Evolutionary conservation across 2,329 filamentous ascomycete species (phyloP).

Genomic region (Sphaerulina musiva): DNA sequence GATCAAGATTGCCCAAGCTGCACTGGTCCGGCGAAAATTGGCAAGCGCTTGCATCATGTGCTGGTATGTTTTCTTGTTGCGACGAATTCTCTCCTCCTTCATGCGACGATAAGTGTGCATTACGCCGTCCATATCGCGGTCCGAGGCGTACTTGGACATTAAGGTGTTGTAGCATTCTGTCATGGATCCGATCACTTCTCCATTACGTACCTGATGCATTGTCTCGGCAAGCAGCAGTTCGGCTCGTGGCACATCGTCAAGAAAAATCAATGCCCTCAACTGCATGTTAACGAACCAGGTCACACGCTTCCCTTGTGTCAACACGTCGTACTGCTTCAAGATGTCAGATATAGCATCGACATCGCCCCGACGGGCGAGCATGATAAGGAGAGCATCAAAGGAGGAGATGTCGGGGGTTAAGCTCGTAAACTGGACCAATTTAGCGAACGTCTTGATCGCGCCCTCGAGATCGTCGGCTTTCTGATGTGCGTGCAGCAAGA

Average conservation of each 20-base stretch:
- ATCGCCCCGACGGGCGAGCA: constrained; percentile 67
- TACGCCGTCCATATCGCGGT: constrained; percentile 52
- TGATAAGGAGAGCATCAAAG: constrained; percentile 66
- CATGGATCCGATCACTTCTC: constrained; percentile 45
- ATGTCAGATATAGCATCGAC: constrained; percentile 61
- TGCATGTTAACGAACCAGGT: constrained; percentile 57
- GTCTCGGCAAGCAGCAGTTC: constrained; percentile 52
- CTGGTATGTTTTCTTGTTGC: constrained; percentile 54
- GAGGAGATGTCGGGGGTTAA: constrained; percentile 56
- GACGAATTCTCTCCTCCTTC: constrained; percentile 44
- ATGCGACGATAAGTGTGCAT: constrained; percentile 52
- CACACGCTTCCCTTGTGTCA: constrained; percentile 46
- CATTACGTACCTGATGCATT: constrained; percentile 37
- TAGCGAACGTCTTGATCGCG: constrained; percentile 58
- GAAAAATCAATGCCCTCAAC: constrained; percentile 54
- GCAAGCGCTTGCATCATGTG: constrained; percentile 55
- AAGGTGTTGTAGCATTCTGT: constrained; percentile 73
- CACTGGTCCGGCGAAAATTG: constrained; percentile 47
- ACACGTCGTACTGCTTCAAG: constrained; percentile 53
- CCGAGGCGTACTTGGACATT: constrained; percentile 60
- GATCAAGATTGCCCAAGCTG: constrained; percentile 50
- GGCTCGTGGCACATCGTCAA: constrained; percentile 41
- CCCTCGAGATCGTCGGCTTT: constrained; percentile 61
- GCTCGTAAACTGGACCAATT: constrained; percentile 44
- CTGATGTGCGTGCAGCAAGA: constrained; percentile 64